These are phyloP conservation scores for Helicocarpus griseus DNA, from an alignment of 2,329 filamentous ascomycete species.

Conservation along the genomic window DNA sequence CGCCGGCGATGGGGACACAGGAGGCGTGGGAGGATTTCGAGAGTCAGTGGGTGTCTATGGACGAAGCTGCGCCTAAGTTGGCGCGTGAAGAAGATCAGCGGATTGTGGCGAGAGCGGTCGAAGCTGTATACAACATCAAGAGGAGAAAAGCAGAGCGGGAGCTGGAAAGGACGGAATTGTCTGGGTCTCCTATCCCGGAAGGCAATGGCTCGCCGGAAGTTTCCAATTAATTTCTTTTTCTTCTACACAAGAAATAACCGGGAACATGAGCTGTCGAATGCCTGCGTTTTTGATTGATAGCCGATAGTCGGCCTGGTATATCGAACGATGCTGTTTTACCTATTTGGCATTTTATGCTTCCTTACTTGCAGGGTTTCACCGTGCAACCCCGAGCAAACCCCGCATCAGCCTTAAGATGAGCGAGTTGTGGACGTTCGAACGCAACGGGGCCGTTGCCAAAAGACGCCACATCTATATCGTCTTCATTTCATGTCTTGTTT, in stretches of 20 bases:
- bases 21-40: slow-evolving; percentile 14
- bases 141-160: not conserved
- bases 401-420: not conserved
- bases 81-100: slow-evolving; percentile 7
- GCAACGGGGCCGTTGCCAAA: no score
- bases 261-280: no score
- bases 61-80: slow-evolving; percentile 11
- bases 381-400: not conserved
- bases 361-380: not conserved
- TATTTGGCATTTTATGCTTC: no score
- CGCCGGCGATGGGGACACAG: slow-evolving; percentile 10
- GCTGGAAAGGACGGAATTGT: no score
- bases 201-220: no score
- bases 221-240: no score
- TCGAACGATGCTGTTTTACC: no score
- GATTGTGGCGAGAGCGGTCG: slow-evolving; percentile 1
- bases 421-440: not conserved
- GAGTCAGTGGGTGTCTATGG: slow-evolving; percentile 6
- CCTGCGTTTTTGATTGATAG: no score
- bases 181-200: no score
- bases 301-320: no score
- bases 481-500: not conserved
- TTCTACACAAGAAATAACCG: no score
- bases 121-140: not conserved
- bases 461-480: no score